A percentile compares a stretch with the other conserved stretches of the same genome.
Evolutionary conservation across 2,329 filamentous ascomycete genomes (phyloP).

Genomic region (Cercospora sp.): DNA sequence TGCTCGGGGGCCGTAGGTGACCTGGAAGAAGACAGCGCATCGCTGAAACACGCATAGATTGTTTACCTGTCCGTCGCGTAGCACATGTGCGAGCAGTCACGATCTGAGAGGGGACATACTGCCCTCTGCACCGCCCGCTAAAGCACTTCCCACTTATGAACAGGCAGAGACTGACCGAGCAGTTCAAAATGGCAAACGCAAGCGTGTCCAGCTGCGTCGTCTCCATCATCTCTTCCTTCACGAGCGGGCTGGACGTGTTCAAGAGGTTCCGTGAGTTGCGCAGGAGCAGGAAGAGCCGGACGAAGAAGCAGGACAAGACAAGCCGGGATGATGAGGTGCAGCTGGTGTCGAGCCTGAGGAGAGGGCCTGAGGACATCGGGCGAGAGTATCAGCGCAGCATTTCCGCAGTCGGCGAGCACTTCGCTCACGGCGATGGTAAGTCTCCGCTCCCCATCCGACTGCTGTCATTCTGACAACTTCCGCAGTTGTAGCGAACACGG

Average conservation of each 20-base stretch:
- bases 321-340: conserved; percentile 38
- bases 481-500: conserved; percentile 47
- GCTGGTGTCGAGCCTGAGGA: conserved; percentile 43
- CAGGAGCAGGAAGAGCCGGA: conserved; percentile 22
- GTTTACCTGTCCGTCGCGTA: conserved; percentile 14
- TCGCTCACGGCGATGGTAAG: conserved; percentile 49
- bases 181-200: conserved; percentile 18
- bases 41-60: conserved; percentile 11
- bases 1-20: background rate
- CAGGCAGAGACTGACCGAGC: background rate
- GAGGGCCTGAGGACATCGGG: conserved; percentile 46
- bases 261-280: conserved; percentile 42
- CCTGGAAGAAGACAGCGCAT: conserved; percentile 12
- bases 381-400: conserved; percentile 45
- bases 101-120: background rate
- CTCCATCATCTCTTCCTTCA: conserved; percentile 48
- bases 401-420: conserved; percentile 41
- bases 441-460: background rate
- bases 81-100: background rate
- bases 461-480: conserved; percentile 9
- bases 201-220: conserved; percentile 36
- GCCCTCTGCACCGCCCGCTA: background rate
- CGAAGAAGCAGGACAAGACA: conserved; percentile 23
- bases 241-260: conserved; percentile 49
- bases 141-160: background rate